Conservation (phyloP, 2,329 filamentous ascomycete genomes). For the Byssoonygena ceratinophila region DNA sequence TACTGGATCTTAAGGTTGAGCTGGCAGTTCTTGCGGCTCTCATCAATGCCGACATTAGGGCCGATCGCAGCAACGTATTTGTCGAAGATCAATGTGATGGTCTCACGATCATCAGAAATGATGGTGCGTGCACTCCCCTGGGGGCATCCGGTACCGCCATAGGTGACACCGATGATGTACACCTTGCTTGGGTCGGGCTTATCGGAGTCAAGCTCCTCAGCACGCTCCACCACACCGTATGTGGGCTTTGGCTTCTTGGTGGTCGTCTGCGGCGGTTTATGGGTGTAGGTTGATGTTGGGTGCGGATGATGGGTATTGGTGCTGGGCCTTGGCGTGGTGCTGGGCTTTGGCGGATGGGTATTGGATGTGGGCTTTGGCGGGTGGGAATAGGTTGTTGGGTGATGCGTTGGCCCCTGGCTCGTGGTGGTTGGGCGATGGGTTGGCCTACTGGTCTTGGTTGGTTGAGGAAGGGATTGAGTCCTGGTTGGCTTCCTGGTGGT, state of each 20-base stretch:
- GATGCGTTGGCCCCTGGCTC: no score
- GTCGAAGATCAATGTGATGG: slow-evolving; percentile 12
- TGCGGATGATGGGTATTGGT: neutral
- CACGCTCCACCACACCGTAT: neutral
- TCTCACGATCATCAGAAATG: slow-evolving; percentile 12
- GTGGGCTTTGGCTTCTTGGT: slow-evolving; percentile 1
- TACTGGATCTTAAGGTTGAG: slow-evolving; percentile 15
- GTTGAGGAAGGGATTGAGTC: neutral
- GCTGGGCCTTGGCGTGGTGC: neutral
- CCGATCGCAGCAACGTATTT: slow-evolving; percentile 10
- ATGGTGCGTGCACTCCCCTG: slow-evolving; percentile 10
- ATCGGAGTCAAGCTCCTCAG: neutral
- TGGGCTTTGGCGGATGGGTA: neutral
- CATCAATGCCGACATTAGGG: slow-evolving; percentile 4
- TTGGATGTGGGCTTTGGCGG: neutral
- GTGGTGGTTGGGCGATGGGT: neutral
- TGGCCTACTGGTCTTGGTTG: neutral
- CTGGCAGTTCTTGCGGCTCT: slow-evolving; percentile 15
- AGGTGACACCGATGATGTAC: slow-evolving; percentile 7
- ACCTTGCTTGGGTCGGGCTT: slow-evolving; percentile 8
- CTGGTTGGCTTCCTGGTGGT: neutral
- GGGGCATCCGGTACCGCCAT: slow-evolving; percentile 14
- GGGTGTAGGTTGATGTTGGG: neutral
- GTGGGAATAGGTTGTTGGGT: neutral
- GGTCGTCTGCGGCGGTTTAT: neutral